A percentile compares a stretch with the other conserved stretches of the same genome.
Conservation (phyloP, 345 rosid species). For the Syzygium aqueum region DNA sequence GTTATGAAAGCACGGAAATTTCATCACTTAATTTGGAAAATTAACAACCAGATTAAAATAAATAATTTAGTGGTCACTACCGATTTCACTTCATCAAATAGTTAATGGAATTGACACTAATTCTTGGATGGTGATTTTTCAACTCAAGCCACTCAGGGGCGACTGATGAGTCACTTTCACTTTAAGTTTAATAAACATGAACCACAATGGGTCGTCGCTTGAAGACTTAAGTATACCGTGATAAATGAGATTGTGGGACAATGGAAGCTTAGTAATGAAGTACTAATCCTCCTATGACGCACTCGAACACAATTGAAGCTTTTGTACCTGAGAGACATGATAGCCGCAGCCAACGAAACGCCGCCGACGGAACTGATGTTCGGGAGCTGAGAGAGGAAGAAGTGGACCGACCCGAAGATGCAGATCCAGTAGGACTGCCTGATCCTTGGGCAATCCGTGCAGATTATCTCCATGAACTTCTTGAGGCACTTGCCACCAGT, state of each 20-base stretch:
- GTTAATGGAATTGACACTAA: background rate
- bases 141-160: background rate
- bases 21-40: background rate
- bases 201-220: background rate
- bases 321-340: constrained; percentile 79
- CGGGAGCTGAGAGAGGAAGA: constrained; percentile 89
- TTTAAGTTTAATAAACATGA: background rate
- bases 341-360: constrained; percentile 82
- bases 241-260: background rate
- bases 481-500: constrained; percentile 88
- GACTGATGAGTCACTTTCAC: background rate
- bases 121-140: background rate
- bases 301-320: background rate
- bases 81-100: background rate
- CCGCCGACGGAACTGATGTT: constrained; percentile 84
- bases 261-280: background rate
- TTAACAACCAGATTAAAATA: background rate
- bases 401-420: constrained; percentile 75
- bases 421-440: constrained; percentile 85
- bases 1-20: background rate
- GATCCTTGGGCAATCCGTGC: constrained; percentile 49
- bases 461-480: constrained; percentile 72
- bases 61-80: background rate
- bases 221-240: background rate
- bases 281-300: background rate